Conservation (phyloP, 169 alveolate species). For the Plasmodium ovale region DNA sequence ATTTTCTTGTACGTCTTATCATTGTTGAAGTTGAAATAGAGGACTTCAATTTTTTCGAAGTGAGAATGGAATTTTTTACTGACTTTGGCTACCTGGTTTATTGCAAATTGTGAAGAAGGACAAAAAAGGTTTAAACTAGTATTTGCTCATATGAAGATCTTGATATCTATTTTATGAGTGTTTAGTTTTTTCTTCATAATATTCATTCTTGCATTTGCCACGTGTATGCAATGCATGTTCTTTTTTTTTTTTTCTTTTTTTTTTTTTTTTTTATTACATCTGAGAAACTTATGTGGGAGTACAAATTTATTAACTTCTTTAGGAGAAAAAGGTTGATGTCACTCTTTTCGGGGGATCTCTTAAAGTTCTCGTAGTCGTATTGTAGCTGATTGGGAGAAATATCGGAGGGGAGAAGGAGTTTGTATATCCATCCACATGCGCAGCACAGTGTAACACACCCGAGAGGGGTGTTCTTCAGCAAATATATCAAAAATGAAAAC, state of each 20-base stretch:
- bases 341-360: not conserved
- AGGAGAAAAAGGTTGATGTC: conserved; percentile 11
- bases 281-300: conserved; percentile 38
- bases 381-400: conserved; percentile 22
- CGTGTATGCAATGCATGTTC: not conserved
- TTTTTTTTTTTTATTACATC: conserved; percentile 18
- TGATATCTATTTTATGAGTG: no score
- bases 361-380: conserved; percentile 47
- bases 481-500: not conserved
- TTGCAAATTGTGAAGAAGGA: not conserved
- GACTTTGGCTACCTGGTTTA: conserved; percentile 45
- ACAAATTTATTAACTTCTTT: conserved; percentile 37
- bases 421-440: not conserved
- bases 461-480: not conserved
- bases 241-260: not conserved
- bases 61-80: conserved; percentile 36
- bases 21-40: conserved; percentile 47
- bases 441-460: no score
- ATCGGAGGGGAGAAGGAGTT: not conserved
- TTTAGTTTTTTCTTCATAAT: no score
- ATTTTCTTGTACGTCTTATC: conserved; percentile 72
- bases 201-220: no score
- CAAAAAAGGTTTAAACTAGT: no score
- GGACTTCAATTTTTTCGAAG: conserved; percentile 59
- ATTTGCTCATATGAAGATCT: no score